Evolutionary conservation across 2,329 filamentous ascomycete species (phyloP).

Genomic region (Fusarium pseudograminearum): DNA sequence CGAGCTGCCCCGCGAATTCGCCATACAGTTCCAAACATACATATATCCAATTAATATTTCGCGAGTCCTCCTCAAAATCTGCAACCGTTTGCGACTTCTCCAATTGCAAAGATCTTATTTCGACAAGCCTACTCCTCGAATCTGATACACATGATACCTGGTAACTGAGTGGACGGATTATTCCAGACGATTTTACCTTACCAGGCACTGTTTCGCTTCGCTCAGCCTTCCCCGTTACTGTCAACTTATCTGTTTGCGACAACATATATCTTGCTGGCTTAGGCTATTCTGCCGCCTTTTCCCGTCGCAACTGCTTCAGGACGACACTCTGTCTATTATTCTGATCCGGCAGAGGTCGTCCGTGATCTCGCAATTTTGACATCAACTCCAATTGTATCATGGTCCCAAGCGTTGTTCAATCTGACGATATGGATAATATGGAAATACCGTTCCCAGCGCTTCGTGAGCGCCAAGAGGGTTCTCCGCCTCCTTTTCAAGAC

Average conservation of each 20-base stretch:
- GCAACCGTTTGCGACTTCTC: conserved; percentile 6
- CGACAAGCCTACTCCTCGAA: conserved; percentile 20
- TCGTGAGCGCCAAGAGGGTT: conserved; percentile 48
- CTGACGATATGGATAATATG: conserved; percentile 47
- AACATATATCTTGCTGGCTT: conserved; percentile 7
- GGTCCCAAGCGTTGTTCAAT: conserved; percentile 53
- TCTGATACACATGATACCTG: conserved; percentile 39
- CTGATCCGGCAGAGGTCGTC: conserved; percentile 46
- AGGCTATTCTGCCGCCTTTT: conserved; percentile 13
- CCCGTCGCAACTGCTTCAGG: conserved; percentile 34
- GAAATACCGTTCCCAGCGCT: conserved; percentile 41
- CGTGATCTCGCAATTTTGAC: conserved; percentile 42
- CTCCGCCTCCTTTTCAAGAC: conserved; percentile 55
- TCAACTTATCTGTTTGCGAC: conserved; percentile 26
- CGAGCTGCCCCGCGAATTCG: conserved; percentile 36
- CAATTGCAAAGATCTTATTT: conserved; percentile 25
- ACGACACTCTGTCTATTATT: conserved; percentile 45
- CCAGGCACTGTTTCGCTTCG: conserved; percentile 31
- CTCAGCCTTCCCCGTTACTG: conserved; percentile 25
- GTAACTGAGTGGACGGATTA: conserved; percentile 39
- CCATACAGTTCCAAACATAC: conserved; percentile 30
- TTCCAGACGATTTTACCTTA: conserved; percentile 34
- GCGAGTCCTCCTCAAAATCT: conserved; percentile 14
- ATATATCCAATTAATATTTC: conserved; percentile 33
- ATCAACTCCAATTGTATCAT: conserved; percentile 31